Conservation (phyloP, 108 stramenopile species). For the Skeletonema costatum region DNA sequence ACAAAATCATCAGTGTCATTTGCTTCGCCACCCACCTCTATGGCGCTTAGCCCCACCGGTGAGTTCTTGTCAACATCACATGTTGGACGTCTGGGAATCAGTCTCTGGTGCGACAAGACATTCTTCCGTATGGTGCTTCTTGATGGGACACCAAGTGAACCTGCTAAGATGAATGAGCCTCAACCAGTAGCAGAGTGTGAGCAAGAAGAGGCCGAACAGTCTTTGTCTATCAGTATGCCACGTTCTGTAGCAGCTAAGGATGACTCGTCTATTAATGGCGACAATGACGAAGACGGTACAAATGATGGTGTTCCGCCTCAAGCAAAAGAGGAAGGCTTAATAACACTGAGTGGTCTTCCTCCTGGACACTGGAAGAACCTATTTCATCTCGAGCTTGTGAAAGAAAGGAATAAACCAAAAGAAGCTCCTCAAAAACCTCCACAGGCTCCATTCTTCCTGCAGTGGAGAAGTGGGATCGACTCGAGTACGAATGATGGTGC, state of each 20-base stretch:
- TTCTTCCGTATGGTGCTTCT: constrained; percentile 89
- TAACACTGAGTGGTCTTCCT: constrained; percentile 91
- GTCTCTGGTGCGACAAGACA: constrained; percentile 93
- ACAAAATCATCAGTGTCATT: constrained; percentile 62
- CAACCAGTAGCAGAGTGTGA: constrained; percentile 78
- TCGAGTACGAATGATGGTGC: constrained; percentile 25
- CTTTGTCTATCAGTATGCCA: constrained; percentile 3
- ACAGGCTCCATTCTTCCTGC: constrained; percentile 96
- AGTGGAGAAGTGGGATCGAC: constrained; percentile 76
- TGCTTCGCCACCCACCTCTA: constrained; percentile 76
- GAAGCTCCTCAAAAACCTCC: constrained; percentile 94
- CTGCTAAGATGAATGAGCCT: constrained; percentile 88
- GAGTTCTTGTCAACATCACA: constrained; percentile 96
- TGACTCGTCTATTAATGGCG: neutral
- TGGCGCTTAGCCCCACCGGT: constrained; percentile 93
- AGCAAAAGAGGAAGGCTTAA: constrained; percentile 69
- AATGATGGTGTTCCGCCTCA: constrained; percentile 29
- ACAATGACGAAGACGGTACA: constrained; percentile 41
- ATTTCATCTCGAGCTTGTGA: constrained; percentile 94
- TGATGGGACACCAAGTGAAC: constrained; percentile 67
- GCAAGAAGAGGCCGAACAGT: constrained; percentile 46
- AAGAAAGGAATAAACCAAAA: constrained; percentile 92
- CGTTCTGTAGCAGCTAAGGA: constrained; percentile 12
- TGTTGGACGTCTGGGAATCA: constrained; percentile 79
- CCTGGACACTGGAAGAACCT: constrained; percentile 96